Base-by-base conservation (phyloP, 2,329 filamentous ascomycete genomes). In the Xylariomycetidae sp. region DNA sequence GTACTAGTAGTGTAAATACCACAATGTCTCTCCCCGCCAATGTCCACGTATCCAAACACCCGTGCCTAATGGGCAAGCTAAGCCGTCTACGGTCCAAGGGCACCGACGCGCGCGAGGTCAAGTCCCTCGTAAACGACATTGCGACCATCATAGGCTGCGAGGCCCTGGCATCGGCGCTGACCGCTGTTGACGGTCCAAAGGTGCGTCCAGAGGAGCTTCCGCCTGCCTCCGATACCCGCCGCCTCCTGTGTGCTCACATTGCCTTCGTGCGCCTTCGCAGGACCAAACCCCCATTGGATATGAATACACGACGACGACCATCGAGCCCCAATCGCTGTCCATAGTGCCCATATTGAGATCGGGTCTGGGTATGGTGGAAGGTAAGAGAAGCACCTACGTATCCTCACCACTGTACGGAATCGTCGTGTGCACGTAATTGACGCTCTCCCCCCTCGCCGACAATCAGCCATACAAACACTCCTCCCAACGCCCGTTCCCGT, bases 281-380 rank as follows among this genome's bases (percentile, higher is more conserved):
- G 86, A 82, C 56, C 66, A 74, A 54, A 92, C 88, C 0, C 85
- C 87, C 1, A 72, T 97, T 19, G 85, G 84, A 44, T 87, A 81
- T 58, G 64, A 79, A 42, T 95, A 89, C 64, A 72, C 76, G 11
- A 80, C 77, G 1, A 74, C 77, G 23, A 69, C 69, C 25, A 70
- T 87, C 44, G 61, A 72, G 5, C 82, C 86, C 1, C 63, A 70
- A 30, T 74, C 74, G 38, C 76, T 96, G 48, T 89, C 82, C 33
- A 74, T 97, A 33, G 82, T 97, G 3, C 90, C 90, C 23, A 94
- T 97, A 60, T 76, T 97, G n/a, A 77, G 90, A 40, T 94, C 87
- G 4, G 90, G 90, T 16, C 70, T 96, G 25, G 86, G 80, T 58
- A 96, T 97, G 89, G 76, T 94, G 27, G 86, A 94, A 55, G 84